These are phyloP conservation scores for Aspergillus aculeatinus DNA, from an alignment of 2,329 filamentous ascomycete species.

Conservation along the genomic window DNA sequence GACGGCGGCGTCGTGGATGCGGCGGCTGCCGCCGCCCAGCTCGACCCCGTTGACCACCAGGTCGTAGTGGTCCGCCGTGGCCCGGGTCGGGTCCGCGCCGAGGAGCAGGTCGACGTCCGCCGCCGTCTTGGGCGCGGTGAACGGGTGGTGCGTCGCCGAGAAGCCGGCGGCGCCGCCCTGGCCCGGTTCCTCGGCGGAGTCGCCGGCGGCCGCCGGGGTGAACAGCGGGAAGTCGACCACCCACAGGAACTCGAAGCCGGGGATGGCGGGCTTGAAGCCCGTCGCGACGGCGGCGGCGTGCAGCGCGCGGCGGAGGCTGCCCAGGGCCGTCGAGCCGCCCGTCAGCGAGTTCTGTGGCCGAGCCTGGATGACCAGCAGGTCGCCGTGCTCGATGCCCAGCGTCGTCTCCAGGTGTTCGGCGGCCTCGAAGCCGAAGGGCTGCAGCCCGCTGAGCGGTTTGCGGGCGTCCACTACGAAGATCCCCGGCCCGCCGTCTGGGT, in stretches of 20 bases:
- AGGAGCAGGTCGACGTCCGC: slow-evolving; percentile 70
- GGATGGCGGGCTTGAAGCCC: slow-evolving; percentile 52
- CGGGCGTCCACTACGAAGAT: slow-evolving; percentile 72
- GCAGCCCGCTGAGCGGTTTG: slow-evolving; percentile 73
- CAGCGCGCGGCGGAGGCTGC: slow-evolving; percentile 68
- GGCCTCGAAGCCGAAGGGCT: slow-evolving; percentile 72
- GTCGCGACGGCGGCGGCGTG: slow-evolving; percentile 68
- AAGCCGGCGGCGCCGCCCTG: slow-evolving; percentile 81
- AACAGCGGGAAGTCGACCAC: slow-evolving; percentile 91
- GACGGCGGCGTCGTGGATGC: slow-evolving; percentile 81
- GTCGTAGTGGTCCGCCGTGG: slow-evolving; percentile 87
- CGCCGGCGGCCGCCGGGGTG: slow-evolving; percentile 59
- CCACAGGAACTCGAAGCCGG: slow-evolving; percentile 73
- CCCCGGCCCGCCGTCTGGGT: slow-evolving; percentile 74
- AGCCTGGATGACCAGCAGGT: slow-evolving; percentile 79
- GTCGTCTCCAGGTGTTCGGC: slow-evolving; percentile 57
- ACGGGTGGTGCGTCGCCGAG: slow-evolving; percentile 88
- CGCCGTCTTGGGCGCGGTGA: slow-evolving; percentile 77
- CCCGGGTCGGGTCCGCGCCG: slow-evolving; percentile 67
- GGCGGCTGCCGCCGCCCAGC: slow-evolving; percentile 85
- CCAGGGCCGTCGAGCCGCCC: slow-evolving; percentile 72
- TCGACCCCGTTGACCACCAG: slow-evolving; percentile 94
- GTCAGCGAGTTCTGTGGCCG: slow-evolving; percentile 63
- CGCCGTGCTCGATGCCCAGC: slow-evolving; percentile 64
- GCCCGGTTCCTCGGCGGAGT: slow-evolving; percentile 61